These are phyloP conservation scores for Leishmania tarentolae DNA, from an alignment of 208 protist genomes.

Conservation along the genomic window DNA sequence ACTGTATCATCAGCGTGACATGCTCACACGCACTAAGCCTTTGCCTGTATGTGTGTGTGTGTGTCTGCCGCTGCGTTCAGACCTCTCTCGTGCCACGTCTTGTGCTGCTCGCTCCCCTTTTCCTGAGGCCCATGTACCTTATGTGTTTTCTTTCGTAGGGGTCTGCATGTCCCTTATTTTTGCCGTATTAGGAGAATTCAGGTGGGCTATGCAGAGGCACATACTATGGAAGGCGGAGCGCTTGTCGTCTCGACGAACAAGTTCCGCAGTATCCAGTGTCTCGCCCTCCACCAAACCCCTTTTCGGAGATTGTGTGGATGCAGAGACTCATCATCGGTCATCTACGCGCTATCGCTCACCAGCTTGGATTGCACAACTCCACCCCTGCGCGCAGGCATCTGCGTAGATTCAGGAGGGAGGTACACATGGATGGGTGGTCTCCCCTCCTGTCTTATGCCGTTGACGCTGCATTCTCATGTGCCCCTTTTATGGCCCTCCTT, in stretches of 20 bases:
- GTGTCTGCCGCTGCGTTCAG: background rate
- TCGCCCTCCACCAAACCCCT: background rate
- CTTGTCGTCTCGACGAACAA: background rate
- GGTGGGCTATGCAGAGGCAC: background rate
- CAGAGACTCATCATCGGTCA: background rate
- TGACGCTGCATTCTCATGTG: background rate
- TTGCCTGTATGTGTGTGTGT: background rate
- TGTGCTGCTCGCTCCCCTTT: background rate
- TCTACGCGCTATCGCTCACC: background rate
- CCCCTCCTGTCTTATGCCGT: background rate
- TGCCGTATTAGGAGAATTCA: background rate
- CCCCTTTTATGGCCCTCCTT: background rate
- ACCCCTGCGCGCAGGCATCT: background rate
- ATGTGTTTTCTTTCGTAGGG: background rate
- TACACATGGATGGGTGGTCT: no score
- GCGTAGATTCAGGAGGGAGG: background rate
- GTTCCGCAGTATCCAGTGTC: background rate
- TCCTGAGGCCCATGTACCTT: background rate
- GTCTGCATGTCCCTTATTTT: background rate
- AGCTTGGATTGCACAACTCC: background rate
- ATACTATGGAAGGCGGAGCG: background rate
- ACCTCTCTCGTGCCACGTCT: background rate
- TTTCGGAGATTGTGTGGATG: background rate
- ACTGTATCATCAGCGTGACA: background rate
- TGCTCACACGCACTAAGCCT: background rate